Evolutionary conservation across 768 basidiomycete genomes (phyloP).

Genomic region (Sarcomyxa edulis): DNA sequence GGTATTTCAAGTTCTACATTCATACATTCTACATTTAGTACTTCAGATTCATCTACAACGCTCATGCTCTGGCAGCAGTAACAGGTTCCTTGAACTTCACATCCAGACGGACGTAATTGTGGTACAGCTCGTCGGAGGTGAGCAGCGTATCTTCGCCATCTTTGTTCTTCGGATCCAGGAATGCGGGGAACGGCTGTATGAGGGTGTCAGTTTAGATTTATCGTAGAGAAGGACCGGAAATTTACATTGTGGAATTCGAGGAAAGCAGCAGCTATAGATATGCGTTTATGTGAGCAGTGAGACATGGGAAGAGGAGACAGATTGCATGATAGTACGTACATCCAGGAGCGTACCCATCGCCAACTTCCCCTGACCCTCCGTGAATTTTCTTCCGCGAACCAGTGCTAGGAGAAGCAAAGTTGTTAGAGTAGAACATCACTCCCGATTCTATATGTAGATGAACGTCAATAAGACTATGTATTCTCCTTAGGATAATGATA

Average conservation of each 20-base stretch:
- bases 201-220: neutral
- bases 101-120: slow-evolving; percentile 62
- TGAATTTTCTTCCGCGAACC: slow-evolving; percentile 70
- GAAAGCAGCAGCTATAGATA: slow-evolving; percentile 51
- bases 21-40: no score
- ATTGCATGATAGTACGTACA: slow-evolving; percentile 33
- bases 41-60: no score
- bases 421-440: slow-evolving; percentile 71
- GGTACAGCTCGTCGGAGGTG: slow-evolving; percentile 67
- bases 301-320: slow-evolving; percentile 2
- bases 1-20: no score
- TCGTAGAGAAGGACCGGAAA: neutral
- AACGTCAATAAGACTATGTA: neutral
- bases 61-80: no score
- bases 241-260: slow-evolving; percentile 63
- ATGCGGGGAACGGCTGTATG: slow-evolving; percentile 54
- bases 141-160: slow-evolving; percentile 60
- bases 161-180: slow-evolving; percentile 52
- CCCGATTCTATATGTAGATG: slow-evolving; percentile 48
- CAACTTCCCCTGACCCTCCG: slow-evolving; percentile 59
- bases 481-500: neutral
- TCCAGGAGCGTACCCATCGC: slow-evolving; percentile 53
- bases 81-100: slow-evolving; percentile 32
- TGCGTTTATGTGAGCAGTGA: neutral
- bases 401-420: slow-evolving; percentile 37